Percentiles rank a stretch among this genome's conserved stretches.
Evolutionary conservation across 1,284 basidiomycete genomes (phyloP).

Genomic region (Pseudozyma flocculosa): DNA sequence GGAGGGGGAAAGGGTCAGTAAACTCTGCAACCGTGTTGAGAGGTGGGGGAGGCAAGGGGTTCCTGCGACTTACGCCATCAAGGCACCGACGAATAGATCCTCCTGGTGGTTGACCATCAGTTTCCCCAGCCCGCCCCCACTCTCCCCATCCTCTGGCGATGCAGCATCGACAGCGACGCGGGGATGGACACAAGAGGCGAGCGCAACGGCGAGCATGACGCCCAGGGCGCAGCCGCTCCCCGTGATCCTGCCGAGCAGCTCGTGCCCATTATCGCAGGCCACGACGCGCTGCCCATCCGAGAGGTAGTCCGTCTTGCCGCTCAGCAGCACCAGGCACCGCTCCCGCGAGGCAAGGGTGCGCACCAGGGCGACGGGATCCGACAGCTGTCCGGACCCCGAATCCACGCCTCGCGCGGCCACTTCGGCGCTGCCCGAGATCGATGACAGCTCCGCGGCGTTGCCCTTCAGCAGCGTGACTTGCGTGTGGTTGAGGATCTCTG

Average conservation of each 20-base stretch:
- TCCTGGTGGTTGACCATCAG: constrained; percentile 30
- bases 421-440: constrained; percentile 69
- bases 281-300: constrained; percentile 76
- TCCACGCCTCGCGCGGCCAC: constrained; percentile 85
- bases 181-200: no score
- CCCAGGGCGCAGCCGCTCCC: constrained; percentile 89
- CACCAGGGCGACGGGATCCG: constrained; percentile 73
- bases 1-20: constrained; percentile 1
- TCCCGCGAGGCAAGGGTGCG: constrained; percentile 72
- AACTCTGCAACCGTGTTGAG: constrained; percentile 2
- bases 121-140: constrained; percentile 3
- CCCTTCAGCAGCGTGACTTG: constrained; percentile 93
- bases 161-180: no score
- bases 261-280: constrained; percentile 73
- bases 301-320: constrained; percentile 80
- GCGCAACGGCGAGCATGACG: constrained; percentile 73
- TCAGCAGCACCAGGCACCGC: constrained; percentile 78
- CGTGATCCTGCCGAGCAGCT: constrained; percentile 76
- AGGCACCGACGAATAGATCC: constrained; percentile 43
- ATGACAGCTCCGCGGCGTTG: constrained; percentile 85
- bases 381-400: constrained; percentile 73
- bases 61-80: constrained; percentile 9
- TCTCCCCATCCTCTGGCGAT: no score
- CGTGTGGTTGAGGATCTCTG: constrained; percentile 77
- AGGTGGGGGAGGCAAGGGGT: constrained; percentile 1